These are phyloP conservation scores for Beta vulgaris DNA, from an alignment of 148 eudicot species.

Conservation along the genomic window DNA sequence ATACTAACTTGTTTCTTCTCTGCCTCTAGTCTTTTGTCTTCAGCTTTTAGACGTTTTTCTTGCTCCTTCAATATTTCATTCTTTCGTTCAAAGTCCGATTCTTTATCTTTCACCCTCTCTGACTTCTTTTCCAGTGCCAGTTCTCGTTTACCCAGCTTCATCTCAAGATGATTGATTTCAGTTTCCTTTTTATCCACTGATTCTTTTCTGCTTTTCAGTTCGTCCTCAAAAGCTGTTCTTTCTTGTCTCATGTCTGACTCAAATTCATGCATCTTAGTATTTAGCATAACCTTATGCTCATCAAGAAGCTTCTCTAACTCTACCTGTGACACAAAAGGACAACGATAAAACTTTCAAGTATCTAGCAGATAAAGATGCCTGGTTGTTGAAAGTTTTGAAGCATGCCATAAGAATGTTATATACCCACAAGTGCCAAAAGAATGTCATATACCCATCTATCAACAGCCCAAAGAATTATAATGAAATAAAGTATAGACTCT, in stretches of 20 bases:
- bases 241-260: constrained; percentile 64
- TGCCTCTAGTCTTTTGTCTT: constrained; percentile 47
- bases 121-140: constrained; percentile 60
- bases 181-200: constrained; percentile 45
- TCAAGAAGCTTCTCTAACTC: constrained; percentile 65
- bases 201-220: constrained; percentile 42
- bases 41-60: constrained; percentile 53
- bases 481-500: not conserved
- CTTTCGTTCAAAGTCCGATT: constrained; percentile 56
- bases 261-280: constrained; percentile 50
- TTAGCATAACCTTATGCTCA: constrained; percentile 53
- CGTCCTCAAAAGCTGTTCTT: constrained; percentile 54
- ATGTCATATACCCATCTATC: not conserved
- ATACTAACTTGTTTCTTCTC: constrained; percentile 45
- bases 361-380: not conserved
- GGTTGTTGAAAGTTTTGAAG: too few relatives aligned
- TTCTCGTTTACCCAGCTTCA: constrained; percentile 60
- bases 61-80: constrained; percentile 55
- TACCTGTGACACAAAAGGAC: constrained; percentile 41
- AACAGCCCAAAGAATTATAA: not conserved
- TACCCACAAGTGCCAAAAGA: not conserved
- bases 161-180: constrained; percentile 62
- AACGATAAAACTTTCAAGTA: constrained; percentile 19
- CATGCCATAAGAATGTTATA: not conserved
- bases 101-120: constrained; percentile 76